Evolutionary conservation across 2,329 filamentous ascomycete genomes (phyloP), one percentile per base, ranked within the genome.

Genomic region (Aspergillus luchuensis): DNA sequence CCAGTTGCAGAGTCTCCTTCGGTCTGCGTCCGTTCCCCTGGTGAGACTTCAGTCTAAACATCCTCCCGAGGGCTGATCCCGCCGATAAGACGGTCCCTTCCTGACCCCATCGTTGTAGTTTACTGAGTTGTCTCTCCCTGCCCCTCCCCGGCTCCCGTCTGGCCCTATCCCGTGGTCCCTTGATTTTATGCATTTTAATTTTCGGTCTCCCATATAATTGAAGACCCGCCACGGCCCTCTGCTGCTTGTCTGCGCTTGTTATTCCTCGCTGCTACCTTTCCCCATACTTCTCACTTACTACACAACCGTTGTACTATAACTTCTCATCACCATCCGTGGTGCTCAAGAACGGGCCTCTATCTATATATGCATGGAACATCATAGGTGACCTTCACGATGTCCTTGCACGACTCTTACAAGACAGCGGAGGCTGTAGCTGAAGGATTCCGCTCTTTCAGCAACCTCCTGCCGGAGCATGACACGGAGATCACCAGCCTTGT

Each of bases 401-500:
- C 73, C 64, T 73, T 82, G 65, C 68, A 76, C 59, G 70, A 72
- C 56, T 71, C 79, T 63, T 80, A 82, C 68, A 76, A 79, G 67
- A 77, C 79, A 58, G 81, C 82, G 62, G 81, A 85, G 69, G 82
- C 85, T 52, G 79, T 82, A 64, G 83, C 82, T 54, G 76, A 78
- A 55, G 80, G 79, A 59, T 78, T 87, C 62, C 76, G 76, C 62
- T 68, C 74, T 45, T 85, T 86, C 70, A 74, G 82, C 54, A 75
- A 76, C 58, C 78, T 80, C 64, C 79, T 87, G 52, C 80, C 82
- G 7, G 77, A 83, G 56, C 74, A 81, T 66, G 76, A 80, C 36
- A 79, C 81, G 33, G 81, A 84, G 47, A 83, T 87, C 66, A 84
- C 83, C 23, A 76, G 76, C 33, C 72, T 83, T 28, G 82, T 87